Evolutionary conservation across 176 grass and related monocot genomes (phyloP).

Genomic region (Leersia perrieri): DNA sequence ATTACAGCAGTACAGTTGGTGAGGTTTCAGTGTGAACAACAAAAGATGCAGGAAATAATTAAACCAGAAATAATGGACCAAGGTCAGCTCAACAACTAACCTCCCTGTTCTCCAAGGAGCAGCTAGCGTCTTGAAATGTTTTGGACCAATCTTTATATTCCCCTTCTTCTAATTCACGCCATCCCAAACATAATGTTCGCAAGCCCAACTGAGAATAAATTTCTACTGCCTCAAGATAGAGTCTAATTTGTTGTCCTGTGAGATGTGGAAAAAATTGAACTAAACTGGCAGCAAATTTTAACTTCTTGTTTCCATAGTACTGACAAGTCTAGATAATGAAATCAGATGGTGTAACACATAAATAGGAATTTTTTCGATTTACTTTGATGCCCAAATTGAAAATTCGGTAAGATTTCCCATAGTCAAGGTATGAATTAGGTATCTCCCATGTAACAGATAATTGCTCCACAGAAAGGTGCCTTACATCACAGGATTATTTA

Average conservation of each 20-base stretch:
- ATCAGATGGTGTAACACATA: neutral
- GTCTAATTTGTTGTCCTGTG: slow-evolving; percentile 63
- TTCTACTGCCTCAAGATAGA: slow-evolving; percentile 73
- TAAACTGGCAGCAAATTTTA: neutral
- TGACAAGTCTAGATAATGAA: neutral
- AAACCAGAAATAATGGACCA: slow-evolving; percentile 3
- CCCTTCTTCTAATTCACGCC: slow-evolving; percentile 70
- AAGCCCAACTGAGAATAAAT: slow-evolving; percentile 89
- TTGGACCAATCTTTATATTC: slow-evolving; percentile 82
- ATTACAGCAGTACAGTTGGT: neutral
- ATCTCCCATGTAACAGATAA: neutral
- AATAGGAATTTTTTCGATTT: neutral
- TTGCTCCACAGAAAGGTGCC: neutral
- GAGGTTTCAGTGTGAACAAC: slow-evolving; percentile 6
- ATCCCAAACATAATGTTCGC: slow-evolving; percentile 80
- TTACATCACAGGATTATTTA: neutral
- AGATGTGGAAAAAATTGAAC: neutral
- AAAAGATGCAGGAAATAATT: neutral
- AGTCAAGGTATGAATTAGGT: neutral
- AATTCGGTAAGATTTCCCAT: neutral
- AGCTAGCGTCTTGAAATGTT: slow-evolving; percentile 72
- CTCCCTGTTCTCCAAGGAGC: slow-evolving; percentile 79
- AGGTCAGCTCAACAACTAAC: slow-evolving; percentile 31
- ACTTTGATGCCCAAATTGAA: neutral
- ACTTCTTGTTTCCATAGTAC: neutral